phyloP scores from a whole-genome alignment of 176 grass and related monocot species.

The Calamus simplicifolius region DNA sequence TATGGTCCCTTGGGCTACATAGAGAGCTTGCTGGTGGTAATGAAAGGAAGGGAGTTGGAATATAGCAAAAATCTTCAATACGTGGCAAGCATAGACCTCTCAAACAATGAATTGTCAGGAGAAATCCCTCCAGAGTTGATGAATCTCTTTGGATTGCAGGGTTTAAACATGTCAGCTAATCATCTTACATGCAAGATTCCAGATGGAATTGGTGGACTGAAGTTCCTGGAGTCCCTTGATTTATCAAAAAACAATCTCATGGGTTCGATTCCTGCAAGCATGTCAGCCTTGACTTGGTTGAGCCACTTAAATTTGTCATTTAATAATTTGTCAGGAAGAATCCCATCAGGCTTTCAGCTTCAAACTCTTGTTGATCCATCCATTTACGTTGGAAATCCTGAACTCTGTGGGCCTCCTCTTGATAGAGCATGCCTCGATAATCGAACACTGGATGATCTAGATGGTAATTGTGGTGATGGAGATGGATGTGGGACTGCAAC shows the following conservation, averaged over 20 bases:
- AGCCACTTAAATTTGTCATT: slow-evolving; percentile 23
- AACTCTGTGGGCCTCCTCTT: slow-evolving; percentile 30
- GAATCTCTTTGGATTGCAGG: slow-evolving; percentile 14
- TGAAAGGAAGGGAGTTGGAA: slow-evolving; percentile 20
- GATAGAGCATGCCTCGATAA: no score
- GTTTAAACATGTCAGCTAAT: slow-evolving; percentile 39
- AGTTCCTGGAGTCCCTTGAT: slow-evolving; percentile 35
- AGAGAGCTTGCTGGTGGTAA: background rate
- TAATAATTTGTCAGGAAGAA: slow-evolving; percentile 37
- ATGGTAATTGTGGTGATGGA: no score
- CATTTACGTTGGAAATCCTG: slow-evolving; percentile 28
- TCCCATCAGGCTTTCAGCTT: slow-evolving; percentile 34
- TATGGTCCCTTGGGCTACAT: no score
- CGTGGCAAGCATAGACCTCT: slow-evolving; percentile 18
- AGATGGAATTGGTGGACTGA: slow-evolving; percentile 7
- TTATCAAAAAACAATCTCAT: slow-evolving; percentile 31
- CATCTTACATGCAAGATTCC: slow-evolving; percentile 30
- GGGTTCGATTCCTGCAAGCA: slow-evolving; percentile 32
- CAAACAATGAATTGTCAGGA: slow-evolving; percentile 20
- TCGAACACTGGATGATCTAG: no score
- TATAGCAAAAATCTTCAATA: background rate
- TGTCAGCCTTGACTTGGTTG: slow-evolving; percentile 13
- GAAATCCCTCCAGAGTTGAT: slow-evolving; percentile 18
- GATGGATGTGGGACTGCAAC: no score
- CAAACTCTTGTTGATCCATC: slow-evolving; percentile 22